Conservation (phyloP, 805 yeast species). For the Ogataea zsoltii region DNA sequence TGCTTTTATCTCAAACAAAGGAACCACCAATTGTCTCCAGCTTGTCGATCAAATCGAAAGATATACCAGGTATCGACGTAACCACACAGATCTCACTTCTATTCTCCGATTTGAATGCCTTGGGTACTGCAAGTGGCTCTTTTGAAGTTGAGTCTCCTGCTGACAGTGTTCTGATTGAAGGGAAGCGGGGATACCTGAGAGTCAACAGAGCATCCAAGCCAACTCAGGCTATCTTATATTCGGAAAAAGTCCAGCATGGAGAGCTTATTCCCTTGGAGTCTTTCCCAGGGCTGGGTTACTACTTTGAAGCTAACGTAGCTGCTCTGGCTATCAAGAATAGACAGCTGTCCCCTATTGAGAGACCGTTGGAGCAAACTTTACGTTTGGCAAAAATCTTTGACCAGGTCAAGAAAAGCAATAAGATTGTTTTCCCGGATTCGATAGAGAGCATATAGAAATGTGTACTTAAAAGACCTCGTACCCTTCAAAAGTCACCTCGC, state of each 20-base stretch:
- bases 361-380: conserved; percentile 46
- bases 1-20: conserved; percentile 34
- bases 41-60: conserved; percentile 33
- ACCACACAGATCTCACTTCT: conserved; percentile 38
- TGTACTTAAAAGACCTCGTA: conserved; percentile 5
- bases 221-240: conserved; percentile 29
- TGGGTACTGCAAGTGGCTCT: conserved; percentile 38
- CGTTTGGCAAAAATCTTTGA: conserved; percentile 49
- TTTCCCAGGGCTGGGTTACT: conserved; percentile 45
- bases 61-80: conserved; percentile 43
- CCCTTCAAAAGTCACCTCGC: conserved; percentile 11
- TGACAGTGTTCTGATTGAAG: conserved; percentile 21
- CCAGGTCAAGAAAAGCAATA: conserved; percentile 42
- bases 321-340: conserved; percentile 46
- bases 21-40: conserved; percentile 28
- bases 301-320: conserved; percentile 55
- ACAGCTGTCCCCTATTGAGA: conserved; percentile 32
- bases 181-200: conserved; percentile 20
- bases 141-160: conserved; percentile 9
- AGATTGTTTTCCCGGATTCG: conserved; percentile 40
- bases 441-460: conserved; percentile 6
- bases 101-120: conserved; percentile 38
- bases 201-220: conserved; percentile 24
- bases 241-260: conserved; percentile 23
- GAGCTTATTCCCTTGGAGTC: conserved; percentile 29